These are phyloP conservation scores for Fusarium virguliforme DNA, from an alignment of 2,329 filamentous ascomycete species.

Conservation along the genomic window DNA sequence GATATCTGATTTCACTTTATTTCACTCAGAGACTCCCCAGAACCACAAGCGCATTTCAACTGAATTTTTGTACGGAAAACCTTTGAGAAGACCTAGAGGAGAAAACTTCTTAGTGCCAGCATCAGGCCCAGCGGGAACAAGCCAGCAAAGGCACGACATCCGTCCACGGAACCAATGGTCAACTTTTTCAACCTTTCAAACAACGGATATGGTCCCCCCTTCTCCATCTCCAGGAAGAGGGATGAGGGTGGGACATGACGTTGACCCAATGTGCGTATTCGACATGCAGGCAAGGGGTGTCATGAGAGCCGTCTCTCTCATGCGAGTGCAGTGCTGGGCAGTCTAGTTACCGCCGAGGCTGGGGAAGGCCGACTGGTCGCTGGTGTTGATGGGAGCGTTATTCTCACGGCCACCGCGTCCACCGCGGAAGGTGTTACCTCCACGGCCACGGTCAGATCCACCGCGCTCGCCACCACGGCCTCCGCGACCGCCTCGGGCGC, in stretches of 20 bases:
- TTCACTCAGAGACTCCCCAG: conserved; percentile 12
- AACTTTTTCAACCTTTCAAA: conserved; percentile 55
- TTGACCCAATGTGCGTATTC: conserved; percentile 46
- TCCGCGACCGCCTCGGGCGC: conserved; percentile 59
- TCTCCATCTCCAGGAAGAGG: conserved; percentile 15
- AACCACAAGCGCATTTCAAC: conserved; percentile 48
- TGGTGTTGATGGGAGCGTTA: conserved; percentile 68
- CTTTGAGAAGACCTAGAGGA: conserved; percentile 54
- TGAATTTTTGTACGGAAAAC: conserved; percentile 53
- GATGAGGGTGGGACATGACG: conserved; percentile 43
- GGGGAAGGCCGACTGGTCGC: conserved; percentile 73
- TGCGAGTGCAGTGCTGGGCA: conserved; percentile 27
- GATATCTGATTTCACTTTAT: conserved; percentile 11
- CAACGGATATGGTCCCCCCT: conserved; percentile 48
- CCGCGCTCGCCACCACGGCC: conserved; percentile 63
- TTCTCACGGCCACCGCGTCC: conserved; percentile 49
- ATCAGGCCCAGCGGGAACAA: conserved; percentile 40
- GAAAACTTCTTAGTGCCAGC: conserved; percentile 49
- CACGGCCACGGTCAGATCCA: conserved; percentile 58
- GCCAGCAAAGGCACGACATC: conserved; percentile 33
- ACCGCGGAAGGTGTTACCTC: conserved; percentile 41
- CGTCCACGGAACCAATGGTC: conserved; percentile 53
- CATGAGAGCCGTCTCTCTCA: conserved; percentile 31
- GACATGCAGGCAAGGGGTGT: conserved; percentile 34
- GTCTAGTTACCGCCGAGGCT: conserved; percentile 71